phyloP scores from a whole-genome alignment of 495 filamentous ascomycete genomes.

The Aspergillus wentii region DNA sequence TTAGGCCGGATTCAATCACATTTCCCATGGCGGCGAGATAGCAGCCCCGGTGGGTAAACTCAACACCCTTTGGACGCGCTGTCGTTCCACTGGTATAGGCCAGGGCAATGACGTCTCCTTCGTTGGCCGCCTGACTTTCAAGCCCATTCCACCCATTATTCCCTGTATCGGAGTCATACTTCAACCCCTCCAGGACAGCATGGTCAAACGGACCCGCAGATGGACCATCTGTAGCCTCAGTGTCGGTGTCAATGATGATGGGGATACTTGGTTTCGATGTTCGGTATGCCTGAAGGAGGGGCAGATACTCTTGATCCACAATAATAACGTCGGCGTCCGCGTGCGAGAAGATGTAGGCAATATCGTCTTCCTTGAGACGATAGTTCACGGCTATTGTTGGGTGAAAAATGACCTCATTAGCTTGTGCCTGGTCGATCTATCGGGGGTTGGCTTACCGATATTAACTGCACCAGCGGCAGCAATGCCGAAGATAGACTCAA shows the following conservation, averaged over 20 bases:
- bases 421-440: too few species aligned
- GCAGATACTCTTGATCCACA: constrained; percentile 72
- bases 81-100: constrained; percentile 95
- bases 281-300: constrained; percentile 62
- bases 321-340: constrained; percentile 84
- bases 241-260: constrained; percentile 81
- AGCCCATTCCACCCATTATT: constrained; percentile 73
- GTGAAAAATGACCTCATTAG: too few species aligned
- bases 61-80: constrained; percentile 86
- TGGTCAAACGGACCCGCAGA: constrained; percentile 77
- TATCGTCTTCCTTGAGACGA: constrained; percentile 80
- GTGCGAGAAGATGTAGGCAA: constrained; percentile 84
- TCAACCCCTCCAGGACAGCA: constrained; percentile 75
- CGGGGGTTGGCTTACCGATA: constrained; percentile 56
- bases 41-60: constrained; percentile 81
- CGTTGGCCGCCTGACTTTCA: constrained; percentile 58
- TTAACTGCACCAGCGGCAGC: constrained; percentile 77
- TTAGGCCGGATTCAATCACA: constrained; percentile 82
- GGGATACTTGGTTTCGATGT: constrained; percentile 53
- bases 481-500: constrained; percentile 87
- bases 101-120: constrained; percentile 78
- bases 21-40: constrained; percentile 86
- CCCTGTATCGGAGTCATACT: constrained; percentile 58
- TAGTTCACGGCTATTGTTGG: constrained; percentile 70
- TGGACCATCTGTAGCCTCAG: constrained; percentile 69